These are phyloP conservation scores for Aphanomyces cochlioides DNA, from an alignment of 352 stramenopile species.

Conservation along the genomic window DNA sequence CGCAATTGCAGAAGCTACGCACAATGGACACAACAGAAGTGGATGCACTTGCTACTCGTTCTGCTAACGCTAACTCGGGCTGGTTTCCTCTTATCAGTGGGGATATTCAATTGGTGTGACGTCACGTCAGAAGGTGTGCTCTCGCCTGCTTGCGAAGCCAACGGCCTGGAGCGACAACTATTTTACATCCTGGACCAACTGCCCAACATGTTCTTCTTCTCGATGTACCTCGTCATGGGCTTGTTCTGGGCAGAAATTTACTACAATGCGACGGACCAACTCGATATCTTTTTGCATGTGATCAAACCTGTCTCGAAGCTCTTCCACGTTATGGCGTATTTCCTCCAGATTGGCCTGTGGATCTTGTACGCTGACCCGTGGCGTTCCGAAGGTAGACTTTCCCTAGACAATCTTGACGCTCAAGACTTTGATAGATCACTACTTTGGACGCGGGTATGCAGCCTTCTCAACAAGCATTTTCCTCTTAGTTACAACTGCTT, in stretches of 20 bases:
- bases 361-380: slow-evolving; percentile 28
- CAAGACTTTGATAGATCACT: slow-evolving; percentile 21
- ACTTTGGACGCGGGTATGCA: slow-evolving; percentile 28
- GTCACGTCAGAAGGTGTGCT: slow-evolving; percentile 52
- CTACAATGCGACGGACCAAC: slow-evolving; percentile 80
- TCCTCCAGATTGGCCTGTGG: slow-evolving; percentile 11
- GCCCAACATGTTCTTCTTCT: slow-evolving; percentile 78
- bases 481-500: slow-evolving; percentile 62
- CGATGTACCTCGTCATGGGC: slow-evolving; percentile 74
- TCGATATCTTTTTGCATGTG: slow-evolving; percentile 52
- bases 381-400: slow-evolving; percentile 21
- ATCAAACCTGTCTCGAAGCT: slow-evolving; percentile 54
- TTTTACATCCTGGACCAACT: slow-evolving; percentile 85
- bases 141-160: slow-evolving; percentile 57
- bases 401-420: not conserved
- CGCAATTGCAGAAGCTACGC: slow-evolving; percentile 81
- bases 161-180: slow-evolving; percentile 56
- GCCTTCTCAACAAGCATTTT: slow-evolving; percentile 44
- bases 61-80: slow-evolving; percentile 61
- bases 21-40: slow-evolving; percentile 84
- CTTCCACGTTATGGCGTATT: not conserved
- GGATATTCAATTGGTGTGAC: slow-evolving; percentile 69
- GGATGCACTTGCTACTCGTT: slow-evolving; percentile 83
- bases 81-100: slow-evolving; percentile 68
- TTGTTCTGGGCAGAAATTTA: slow-evolving; percentile 88